Evolutionary conservation across 139 green algal species (phyloP), one percentile per base, ranked within the genome.

Genomic region (Chlorella sp.): DNA sequence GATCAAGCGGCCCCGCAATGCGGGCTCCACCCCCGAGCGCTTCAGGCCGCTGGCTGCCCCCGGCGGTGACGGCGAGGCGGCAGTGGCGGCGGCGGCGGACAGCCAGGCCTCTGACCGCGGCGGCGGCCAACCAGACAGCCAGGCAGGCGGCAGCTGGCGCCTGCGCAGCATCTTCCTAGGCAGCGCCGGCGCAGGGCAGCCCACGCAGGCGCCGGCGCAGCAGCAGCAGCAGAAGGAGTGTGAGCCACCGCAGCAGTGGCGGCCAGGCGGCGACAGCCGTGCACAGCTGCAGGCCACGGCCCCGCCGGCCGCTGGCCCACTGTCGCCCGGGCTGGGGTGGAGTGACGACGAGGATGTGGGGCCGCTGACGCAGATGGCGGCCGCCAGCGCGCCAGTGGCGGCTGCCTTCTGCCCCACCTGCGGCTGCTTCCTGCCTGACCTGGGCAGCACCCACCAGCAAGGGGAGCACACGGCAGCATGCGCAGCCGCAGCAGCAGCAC

Each of bases 341-440:
- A 38, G 63, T 12, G 78, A 63, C 1, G 63, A 36, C 0, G 47
- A 60, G 32, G 56, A 55, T 18, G 25, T 47, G 5, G 81, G 81
- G 6, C 81, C 69, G 28, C 70, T 86, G 28, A 86, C 81, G 36
- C 69, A 86, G 38, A 86, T 86, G 70, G 81, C 81, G 18, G 81
- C 69, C 0, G 69, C 34, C 3, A 60, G 72, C 18, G 56, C 51
- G 32, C 32, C 69, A 51, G 67, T 86, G 68, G 68, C 81, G 6
- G 44, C 56, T 9, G 81, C 69, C 32, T 86, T 86, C 70, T 86
- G 81, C 56, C 36, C 69, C 15, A 2, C 13, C 55, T 86, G 81
- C 56, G 81, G 81, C 67, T 65, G 55, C 70, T 86, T 80, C 69
- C 6, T 86, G 20, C 55, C 69, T 21, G 81, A 86, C 38, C 32